A percentile compares a stretch with the other conserved stretches of the same genome.
Conservation (phyloP, 2,329 filamentous ascomycete genomes). For the Fusarium stilboides region DNA sequence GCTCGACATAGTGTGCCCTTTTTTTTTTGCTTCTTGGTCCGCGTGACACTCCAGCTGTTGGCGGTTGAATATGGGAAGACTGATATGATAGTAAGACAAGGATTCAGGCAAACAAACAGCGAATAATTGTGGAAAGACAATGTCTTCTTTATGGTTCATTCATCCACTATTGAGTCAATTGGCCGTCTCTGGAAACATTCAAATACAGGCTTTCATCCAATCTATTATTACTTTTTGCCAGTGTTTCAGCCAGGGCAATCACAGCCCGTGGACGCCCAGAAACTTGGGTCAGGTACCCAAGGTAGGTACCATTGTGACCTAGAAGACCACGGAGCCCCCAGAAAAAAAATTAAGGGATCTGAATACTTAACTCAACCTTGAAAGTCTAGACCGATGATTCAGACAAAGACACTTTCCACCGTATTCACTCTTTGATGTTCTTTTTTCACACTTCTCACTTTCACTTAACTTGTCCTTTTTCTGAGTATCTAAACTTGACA, state of each 20-base stretch:
- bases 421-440: slow-evolving; percentile 30
- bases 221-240: slow-evolving; percentile 6
- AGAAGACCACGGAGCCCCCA: slow-evolving; percentile 22
- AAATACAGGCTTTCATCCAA: neutral
- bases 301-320: neutral
- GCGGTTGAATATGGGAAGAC: slow-evolving; percentile 3
- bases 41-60: slow-evolving; percentile 1
- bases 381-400: slow-evolving; percentile 41
- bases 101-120: slow-evolving; percentile 12
- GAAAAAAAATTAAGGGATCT: slow-evolving; percentile 38
- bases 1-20: too few species aligned
- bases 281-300: neutral
- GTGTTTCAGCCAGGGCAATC: slow-evolving; percentile 23
- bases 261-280: neutral
- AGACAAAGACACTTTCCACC: slow-evolving; percentile 30
- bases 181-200: neutral
- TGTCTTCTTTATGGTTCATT: neutral
- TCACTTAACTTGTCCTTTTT: slow-evolving; percentile 1
- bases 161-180: slow-evolving; percentile 5
- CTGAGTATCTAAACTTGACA: neutral
- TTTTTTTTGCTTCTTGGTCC: too few species aligned
- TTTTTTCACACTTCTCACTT: slow-evolving; percentile 10
- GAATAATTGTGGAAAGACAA: neutral
- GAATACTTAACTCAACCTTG: slow-evolving; percentile 20
- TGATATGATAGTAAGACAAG: slow-evolving; percentile 18